Conservation (phyloP, 441 rosid genomes). For the Brassica hybrid region DNA sequence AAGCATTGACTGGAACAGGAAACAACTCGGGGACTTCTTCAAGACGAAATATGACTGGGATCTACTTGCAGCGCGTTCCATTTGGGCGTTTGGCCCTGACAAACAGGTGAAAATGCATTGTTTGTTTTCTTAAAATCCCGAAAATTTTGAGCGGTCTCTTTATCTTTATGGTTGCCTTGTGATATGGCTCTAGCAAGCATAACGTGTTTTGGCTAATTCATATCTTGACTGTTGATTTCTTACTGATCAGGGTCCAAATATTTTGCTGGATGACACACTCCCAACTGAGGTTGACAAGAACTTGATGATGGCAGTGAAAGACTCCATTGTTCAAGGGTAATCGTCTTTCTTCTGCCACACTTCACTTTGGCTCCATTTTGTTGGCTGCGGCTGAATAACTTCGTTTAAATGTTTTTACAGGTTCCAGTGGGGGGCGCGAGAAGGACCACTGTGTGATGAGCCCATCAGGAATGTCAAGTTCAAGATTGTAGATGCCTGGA, state of each 20-base stretch:
- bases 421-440: conserved; percentile 99
- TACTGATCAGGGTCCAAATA: conserved; percentile 82
- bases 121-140: too few species aligned
- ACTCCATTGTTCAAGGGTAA: conserved; percentile 97
- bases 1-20: too few species aligned
- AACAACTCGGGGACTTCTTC: too few species aligned
- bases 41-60: too few species aligned
- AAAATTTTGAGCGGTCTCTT: neutral
- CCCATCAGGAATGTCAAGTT: conserved; percentile 97
- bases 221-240: conserved; percentile 31
- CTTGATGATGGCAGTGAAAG: conserved; percentile 80
- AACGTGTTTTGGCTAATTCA: conserved; percentile 12
- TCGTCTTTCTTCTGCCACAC: conserved; percentile 23
- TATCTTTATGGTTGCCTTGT: conserved; percentile 20
- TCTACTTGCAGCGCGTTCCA: too few species aligned
- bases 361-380: conserved; percentile 10
- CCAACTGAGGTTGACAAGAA: conserved; percentile 93
- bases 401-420: conserved; percentile 46
- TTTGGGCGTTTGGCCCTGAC: too few species aligned
- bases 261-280: conserved; percentile 88
- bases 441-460: conserved; percentile 98
- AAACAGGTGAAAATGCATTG: too few species aligned
- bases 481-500: conserved; percentile 92
- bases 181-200: conserved; percentile 5
- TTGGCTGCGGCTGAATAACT: conserved; percentile 10